Evolutionary conservation across 2,329 filamentous ascomycete species (phyloP), one percentile per base, ranked within the genome.

Genomic region (Aspergillus calidoustus): DNA sequence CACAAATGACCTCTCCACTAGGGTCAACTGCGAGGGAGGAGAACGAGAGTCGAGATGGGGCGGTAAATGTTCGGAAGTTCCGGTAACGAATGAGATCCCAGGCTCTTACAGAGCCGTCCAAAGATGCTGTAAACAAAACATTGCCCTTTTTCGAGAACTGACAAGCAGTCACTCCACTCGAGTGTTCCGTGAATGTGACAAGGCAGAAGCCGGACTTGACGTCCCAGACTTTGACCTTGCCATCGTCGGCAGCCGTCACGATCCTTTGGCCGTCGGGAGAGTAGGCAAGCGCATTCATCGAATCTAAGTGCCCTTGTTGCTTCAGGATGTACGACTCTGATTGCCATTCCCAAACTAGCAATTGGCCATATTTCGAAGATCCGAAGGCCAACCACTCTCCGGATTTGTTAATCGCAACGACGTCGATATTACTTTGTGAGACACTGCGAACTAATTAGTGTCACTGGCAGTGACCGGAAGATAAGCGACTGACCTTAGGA

Each of bases 341-440:
- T 75, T 98, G 94, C 93, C 96, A 99, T 76, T 99, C 95, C 95
- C 95, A 99, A 4, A 99, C 95, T 4, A 99, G 81, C n/a, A 99
- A 83, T 74, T 99, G 95, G 0, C 96, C 96, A 5, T 97, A 84
- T 71, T 96, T 96, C 2, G 95, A 96, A 0, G 96, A 95, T 15
- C 94, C 95, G 76, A 99, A 97, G 0, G 96, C 96, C 23, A 99
- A 82, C 95, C 95, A 99, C 80, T 98, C 94, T 56, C 95, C 95
- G 34, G 90, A 91, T 75, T 91, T 91, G 80, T 98, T 99, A 73
- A 97, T 92, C 0, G 93, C 92, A 59, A 98, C 92, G 71, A 91
- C 93, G 74, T 98, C 94, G 64, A 99, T 97, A 68, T 96, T 91
- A 71, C 95, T 97, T 76, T 98, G 93, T 0, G 95, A 97, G 71